Evolutionary conservation across 345 rosid genomes (phyloP).

Genomic region (Citrus mangshanensis): DNA sequence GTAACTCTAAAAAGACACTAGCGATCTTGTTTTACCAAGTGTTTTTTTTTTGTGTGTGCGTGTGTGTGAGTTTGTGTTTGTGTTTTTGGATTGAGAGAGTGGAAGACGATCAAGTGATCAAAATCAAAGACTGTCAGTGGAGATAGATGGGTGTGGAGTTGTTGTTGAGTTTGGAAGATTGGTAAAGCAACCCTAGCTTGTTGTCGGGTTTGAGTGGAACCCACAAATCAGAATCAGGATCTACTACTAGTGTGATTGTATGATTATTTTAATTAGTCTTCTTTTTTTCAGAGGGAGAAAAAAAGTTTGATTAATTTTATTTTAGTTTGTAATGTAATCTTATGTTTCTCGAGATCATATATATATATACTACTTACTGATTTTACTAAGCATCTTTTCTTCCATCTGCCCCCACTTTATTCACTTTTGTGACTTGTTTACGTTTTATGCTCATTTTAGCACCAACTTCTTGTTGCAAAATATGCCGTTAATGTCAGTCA

Average conservation of each 20-base stretch:
- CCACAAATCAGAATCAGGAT: conserved; percentile 62
- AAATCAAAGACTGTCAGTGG: conserved; percentile 2
- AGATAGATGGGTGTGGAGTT: conserved; percentile 33
- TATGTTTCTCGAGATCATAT: conserved; percentile 5
- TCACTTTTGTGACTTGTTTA: not conserved
- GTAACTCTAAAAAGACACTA: not conserved
- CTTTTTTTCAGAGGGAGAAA: too few species aligned
- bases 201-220: conserved; percentile 57
- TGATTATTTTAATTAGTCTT: conserved; percentile 20
- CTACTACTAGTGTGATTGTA: conserved; percentile 33
- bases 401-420: not conserved
- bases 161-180: conserved; percentile 27
- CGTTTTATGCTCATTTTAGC: not conserved
- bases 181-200: conserved; percentile 24
- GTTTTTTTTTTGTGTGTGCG: not conserved
- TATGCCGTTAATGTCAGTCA: not conserved
- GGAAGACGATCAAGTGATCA: not conserved
- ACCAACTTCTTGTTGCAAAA: not conserved
- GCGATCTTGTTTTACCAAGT: not conserved
- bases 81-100: not conserved
- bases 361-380: not conserved
- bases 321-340: conserved; percentile 7
- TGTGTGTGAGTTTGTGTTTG: not conserved
- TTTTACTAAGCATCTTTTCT: not conserved
- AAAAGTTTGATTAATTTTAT: not conserved